Evolutionary conservation across 805 yeast genomes (phyloP), one percentile per base, ranked within the genome.

Genomic region (Candida fluviatilis): DNA sequence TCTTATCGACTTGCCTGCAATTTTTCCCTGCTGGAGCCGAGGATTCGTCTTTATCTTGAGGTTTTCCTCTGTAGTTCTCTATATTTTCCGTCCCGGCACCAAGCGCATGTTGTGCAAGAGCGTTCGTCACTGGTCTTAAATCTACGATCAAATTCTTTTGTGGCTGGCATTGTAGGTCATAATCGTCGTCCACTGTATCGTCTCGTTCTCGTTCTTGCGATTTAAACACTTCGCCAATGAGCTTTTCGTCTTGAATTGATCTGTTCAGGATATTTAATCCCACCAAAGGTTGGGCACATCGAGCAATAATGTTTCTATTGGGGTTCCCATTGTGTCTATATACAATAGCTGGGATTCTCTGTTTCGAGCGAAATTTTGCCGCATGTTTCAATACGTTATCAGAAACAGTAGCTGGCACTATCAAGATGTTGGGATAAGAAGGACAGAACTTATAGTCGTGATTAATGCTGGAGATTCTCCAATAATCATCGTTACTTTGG

Each of bases 41-140:
- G 12, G 11, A 16, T 13, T 27, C 27, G 12, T 39, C 45, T 14
- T 39, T 27, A n/a, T 38, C 38, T 12, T 49, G 36, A n/a, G 41
- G 28, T 24, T 40, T 48, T 1, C 66, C 71, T 36, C 80, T 73
- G 62, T 93, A 91, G 54, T 88, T 78, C 40, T 91, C 97, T 72
- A 89, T 85, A 47, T 77, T 83, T 55, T 93, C 99, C 0, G 96
- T 84, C 1, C 99, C 99, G n/a, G 97, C 99, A 10, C 99, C 99
- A 12, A 93, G 63, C 0, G 98, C 98, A 33, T 87, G 86, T 52
- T 93, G 98, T 0, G 96, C 98, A 76, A 89, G 76, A 5, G 98
- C 98, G 59, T 93, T 93, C 0, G 97, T 84, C 18, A 89, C 59
- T 1, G 99, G 99, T 39, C 99, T 69, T 16, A 95, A 84, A 63